Evolutionary conservation across 2,329 filamentous ascomycete species (phyloP).

Genomic region (Neopestalotiopsis clavispora): DNA sequence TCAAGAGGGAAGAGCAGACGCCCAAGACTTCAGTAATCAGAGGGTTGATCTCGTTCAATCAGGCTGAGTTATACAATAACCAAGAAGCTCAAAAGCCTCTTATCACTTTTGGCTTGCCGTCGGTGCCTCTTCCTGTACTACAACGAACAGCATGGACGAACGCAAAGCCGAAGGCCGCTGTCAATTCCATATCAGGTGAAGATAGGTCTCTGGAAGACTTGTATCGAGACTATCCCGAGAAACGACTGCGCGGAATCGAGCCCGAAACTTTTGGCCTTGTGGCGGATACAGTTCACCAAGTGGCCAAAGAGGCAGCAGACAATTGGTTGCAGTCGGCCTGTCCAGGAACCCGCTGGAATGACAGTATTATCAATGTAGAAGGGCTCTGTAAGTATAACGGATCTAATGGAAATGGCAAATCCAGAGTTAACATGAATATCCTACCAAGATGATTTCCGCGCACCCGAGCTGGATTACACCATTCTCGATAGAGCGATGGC

Average conservation of each 20-base stretch:
- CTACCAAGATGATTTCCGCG: conserved; percentile 19
- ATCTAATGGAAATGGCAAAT: neutral
- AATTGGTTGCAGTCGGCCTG: conserved; percentile 28
- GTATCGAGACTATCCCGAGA: conserved; percentile 26
- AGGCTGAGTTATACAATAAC: neutral
- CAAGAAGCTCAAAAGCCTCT: neutral
- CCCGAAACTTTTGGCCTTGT: conserved; percentile 17
- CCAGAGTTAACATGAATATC: neutral
- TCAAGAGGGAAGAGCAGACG: neutral
- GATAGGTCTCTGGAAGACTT: conserved; percentile 25
- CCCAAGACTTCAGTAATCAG: neutral
- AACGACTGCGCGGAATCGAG: conserved; percentile 21
- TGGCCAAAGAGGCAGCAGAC: conserved; percentile 24
- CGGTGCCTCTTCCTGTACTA: neutral
- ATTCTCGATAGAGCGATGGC: conserved; percentile 11
- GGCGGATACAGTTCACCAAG: conserved; percentile 18
- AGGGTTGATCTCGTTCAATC: neutral
- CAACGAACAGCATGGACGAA: neutral
- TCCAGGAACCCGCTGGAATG: conserved; percentile 20
- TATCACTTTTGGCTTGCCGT: neutral
- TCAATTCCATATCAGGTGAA: neutral
- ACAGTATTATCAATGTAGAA: conserved; percentile 7
- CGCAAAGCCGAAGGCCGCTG: neutral
- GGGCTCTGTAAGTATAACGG: neutral
- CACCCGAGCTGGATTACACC: conserved; percentile 8